Evolutionary conservation across 2,329 filamentous ascomycete genomes (phyloP), one percentile per base, ranked within the genome.

Genomic region (Pseudocercospora pini-densiflorae): DNA sequence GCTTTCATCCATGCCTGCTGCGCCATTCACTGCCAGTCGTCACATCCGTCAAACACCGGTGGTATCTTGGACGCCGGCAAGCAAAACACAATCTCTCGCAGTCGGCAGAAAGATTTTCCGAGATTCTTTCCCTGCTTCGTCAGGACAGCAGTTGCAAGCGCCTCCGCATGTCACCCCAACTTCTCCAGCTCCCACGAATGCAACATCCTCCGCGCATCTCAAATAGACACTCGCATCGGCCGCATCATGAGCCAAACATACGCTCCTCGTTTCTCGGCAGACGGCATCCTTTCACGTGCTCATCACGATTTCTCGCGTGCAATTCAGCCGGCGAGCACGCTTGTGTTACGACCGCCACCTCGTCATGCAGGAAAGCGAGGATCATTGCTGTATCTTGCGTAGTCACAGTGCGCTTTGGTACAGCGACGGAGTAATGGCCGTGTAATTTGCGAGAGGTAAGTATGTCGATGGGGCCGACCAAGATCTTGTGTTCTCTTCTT

Each of bases 351-450:
- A 31, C 51, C 59, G 63, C 63, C 63, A 65, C 59, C 40, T 62
- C 43, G 63, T 62, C 64, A 66, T 59, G 60, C 60, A 47, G 43
- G 29, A 62, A 53, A 36, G 21, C 58, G 64, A 47, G 45, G 64
- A 66, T 66, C 64, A 61, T 57, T 60, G 55, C 64, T 61, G n/a
- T 53, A 55, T 24, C n/a, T 12, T n/a, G 57, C 54, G 43, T 61
- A 40, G 57, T 57, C 19, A 23, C 33, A 43, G 21, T 21, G 40
- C 21, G 45, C 40, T n/a, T 19, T 43, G 40, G 40, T 9, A 43
- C n/a, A 43, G n/a, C 40, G 16, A 19, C 40, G 40, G 40, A 40
- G 36, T 40, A 40, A 16, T 16, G 14, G 36, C 36, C 36, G 16
- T 43, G n/a, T 19, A n/a, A 19, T 19, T 19, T 19, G 16, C 40